Conservation (phyloP, 2,329 filamentous ascomycete species). For the Pseudogymnoascus sp. region DNA sequence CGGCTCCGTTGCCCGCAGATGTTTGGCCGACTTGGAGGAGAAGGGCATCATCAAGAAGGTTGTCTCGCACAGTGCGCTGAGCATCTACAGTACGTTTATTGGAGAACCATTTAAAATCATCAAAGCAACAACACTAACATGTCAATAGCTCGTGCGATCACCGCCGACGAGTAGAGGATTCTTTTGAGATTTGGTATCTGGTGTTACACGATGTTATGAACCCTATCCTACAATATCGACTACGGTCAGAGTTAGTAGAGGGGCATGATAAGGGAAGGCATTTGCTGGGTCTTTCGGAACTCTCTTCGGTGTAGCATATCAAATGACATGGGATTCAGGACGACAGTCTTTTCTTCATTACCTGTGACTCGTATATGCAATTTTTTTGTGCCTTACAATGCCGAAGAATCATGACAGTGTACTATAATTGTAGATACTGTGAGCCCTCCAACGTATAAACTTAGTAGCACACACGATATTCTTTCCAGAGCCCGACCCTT, state of each 20-base stretch:
- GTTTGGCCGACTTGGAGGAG: slow-evolving; percentile 89
- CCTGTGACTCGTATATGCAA: not conserved
- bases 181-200: slow-evolving; percentile 14
- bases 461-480: too few species aligned
- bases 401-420: not conserved
- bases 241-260: slow-evolving; percentile 21
- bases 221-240: slow-evolving; percentile 24
- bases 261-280: slow-evolving; percentile 26
- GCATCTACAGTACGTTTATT: slow-evolving; percentile 80
- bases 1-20: slow-evolving; percentile 87
- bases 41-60: slow-evolving; percentile 98
- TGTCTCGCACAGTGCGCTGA: slow-evolving; percentile 92
- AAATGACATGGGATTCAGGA: slow-evolving; percentile 21
- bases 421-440: not conserved
- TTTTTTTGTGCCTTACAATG: not conserved
- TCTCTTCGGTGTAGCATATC: slow-evolving; percentile 32
- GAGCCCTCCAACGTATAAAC: not conserved
- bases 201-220: slow-evolving; percentile 27
- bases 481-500: not conserved
- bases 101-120: slow-evolving; percentile 8
- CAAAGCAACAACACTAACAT: slow-evolving; percentile 26
- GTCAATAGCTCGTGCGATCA: slow-evolving; percentile 52
- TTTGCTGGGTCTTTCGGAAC: slow-evolving; percentile 27
- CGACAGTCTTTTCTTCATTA: not conserved
- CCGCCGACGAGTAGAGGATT: slow-evolving; percentile 38